phyloP scores from a whole-genome alignment of 192 early-diverging fungal species.

The Mortierella alpina region DNA sequence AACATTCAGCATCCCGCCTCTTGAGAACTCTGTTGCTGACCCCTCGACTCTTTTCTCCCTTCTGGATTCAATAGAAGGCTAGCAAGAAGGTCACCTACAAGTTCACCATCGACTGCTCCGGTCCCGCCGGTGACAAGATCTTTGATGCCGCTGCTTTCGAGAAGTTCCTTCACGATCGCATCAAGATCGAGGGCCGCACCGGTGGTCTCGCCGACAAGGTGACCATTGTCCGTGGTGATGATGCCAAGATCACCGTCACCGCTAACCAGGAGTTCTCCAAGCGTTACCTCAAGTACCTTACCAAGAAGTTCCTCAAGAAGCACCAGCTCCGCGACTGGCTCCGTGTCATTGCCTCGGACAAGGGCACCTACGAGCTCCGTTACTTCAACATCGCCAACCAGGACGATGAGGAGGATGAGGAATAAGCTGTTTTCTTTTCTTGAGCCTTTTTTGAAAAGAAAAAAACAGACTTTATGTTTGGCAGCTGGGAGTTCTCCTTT shows the following conservation, averaged over 20 bases:
- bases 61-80: slow-evolving; percentile 41
- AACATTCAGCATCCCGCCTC: slow-evolving; percentile 4
- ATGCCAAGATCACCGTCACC: slow-evolving; percentile 82
- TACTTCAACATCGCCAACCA: slow-evolving; percentile 93
- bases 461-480: neutral
- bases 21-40: neutral
- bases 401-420: slow-evolving; percentile 83
- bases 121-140: slow-evolving; percentile 94
- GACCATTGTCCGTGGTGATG: slow-evolving; percentile 79
- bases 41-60: neutral
- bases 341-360: slow-evolving; percentile 91
- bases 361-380: slow-evolving; percentile 93
- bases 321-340: slow-evolving; percentile 98
- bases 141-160: slow-evolving; percentile 97
- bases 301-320: slow-evolving; percentile 99
- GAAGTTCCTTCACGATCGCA: slow-evolving; percentile 98
- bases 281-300: slow-evolving; percentile 99
- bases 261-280: slow-evolving; percentile 89
- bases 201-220: slow-evolving; percentile 92
- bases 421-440: slow-evolving; percentile 48
- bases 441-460: neutral
- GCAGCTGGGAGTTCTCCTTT: slow-evolving; percentile 10
- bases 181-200: slow-evolving; percentile 97
- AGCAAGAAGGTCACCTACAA: slow-evolving; percentile 76
- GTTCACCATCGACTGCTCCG: slow-evolving; percentile 94